Base-by-base conservation (phyloP, 1,284 basidiomycete genomes). In the Cronartium quercuum region DNA sequence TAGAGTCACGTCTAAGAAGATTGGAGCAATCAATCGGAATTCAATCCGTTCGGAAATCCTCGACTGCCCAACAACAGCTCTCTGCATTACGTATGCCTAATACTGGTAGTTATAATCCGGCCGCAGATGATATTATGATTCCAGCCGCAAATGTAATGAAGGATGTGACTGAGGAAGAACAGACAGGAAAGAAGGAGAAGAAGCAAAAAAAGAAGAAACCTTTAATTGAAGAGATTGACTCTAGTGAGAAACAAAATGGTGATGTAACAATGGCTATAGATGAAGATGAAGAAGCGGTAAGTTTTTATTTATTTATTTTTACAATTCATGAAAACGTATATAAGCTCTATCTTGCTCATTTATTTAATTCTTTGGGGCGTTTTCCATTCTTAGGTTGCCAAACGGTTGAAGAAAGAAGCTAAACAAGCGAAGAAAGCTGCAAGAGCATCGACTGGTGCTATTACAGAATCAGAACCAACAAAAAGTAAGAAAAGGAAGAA, bases 1-100 rank as follows among this genome's bases (percentile, higher is more conserved):
- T 98, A 77, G 96, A 98, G 83, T 91, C 92, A 18, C 90, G 95
- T 55, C 84, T 98, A 60, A 91, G 93, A 44, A 89, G 89, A 1
- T 86, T 98, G 62, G 94, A 98, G 82, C 86, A 90, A 80, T 89
- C 91, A 77, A 85, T 86, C 62, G 93, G 94, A 76, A 85, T 88
- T 57, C 85, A 87, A 38, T 83, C 82, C 83, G 87, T 78, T 84
- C 88, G 78, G 86, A 89, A 78, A 84, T 87, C 51, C 60, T 61
- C 41, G 35, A 75, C 84, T 84, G 68, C 85, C 86, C 80, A 85
- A 83, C 88, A 88, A 81, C 90, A 91, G 83, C 82, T 82, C 78
- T 86, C 86, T 79, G 87, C 86, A 79, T 94, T 92, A 83, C 87
- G 90, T 83, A 88, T 91, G 87, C 85, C 82, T 58, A 89, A 90